Percentiles rank a stretch among this genome's conserved stretches.
These are phyloP conservation scores for Rhododendron mucronatum DNA, from an alignment of 148 eudicot species.

Conservation along the genomic window DNA sequence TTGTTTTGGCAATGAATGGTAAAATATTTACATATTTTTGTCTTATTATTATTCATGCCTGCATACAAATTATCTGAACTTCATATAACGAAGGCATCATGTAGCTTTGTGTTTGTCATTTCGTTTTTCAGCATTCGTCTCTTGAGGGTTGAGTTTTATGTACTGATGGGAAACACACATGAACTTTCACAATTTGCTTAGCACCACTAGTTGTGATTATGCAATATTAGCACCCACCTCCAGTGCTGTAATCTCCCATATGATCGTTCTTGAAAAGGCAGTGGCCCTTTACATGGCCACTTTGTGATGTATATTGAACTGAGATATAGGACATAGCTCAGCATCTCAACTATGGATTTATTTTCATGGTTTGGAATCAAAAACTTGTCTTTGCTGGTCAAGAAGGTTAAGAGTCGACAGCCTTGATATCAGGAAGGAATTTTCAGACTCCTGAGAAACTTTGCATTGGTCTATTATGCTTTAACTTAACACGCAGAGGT, in stretches of 20 bases:
- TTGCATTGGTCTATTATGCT: neutral
- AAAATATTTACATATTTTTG: constrained; percentile 14
- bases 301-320: neutral
- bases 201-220: neutral
- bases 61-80: neutral
- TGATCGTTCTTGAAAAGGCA: neutral
- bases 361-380: neutral
- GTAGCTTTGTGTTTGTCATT: neutral
- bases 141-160: neutral
- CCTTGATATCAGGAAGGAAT: neutral
- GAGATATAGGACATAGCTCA: neutral
- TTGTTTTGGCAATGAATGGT: constrained; percentile 90
- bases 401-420: neutral
- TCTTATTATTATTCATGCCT: neutral
- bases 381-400: constrained; percentile 5
- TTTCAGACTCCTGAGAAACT: neutral
- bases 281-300: neutral
- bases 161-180: neutral
- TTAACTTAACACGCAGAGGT: neutral
- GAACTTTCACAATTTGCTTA: neutral
- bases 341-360: neutral
- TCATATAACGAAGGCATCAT: neutral
- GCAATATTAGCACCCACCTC: neutral
- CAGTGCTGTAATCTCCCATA: neutral
- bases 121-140: neutral